Evolutionary conservation across 495 filamentous ascomycete species (phyloP).

Genomic region (Aspergillus affinis): DNA sequence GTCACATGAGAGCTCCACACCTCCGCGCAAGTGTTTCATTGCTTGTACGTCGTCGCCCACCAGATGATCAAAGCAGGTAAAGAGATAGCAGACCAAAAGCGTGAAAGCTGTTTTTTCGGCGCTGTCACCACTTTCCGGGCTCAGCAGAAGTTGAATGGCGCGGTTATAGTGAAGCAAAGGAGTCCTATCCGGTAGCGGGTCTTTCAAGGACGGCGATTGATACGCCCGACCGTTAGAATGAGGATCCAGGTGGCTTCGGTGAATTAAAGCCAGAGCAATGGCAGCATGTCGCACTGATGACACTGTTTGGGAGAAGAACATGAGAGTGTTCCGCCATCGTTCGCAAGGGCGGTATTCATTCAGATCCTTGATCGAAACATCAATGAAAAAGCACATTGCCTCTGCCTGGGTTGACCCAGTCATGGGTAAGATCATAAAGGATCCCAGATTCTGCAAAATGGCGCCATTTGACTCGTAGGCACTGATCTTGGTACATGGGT

Average conservation of each 20-base stretch:
- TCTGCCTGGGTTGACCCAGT: slow-evolving; percentile 21
- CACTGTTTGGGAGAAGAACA: slow-evolving; percentile 34
- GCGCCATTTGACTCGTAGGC: too few relatives aligned
- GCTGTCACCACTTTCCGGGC: slow-evolving; percentile 6
- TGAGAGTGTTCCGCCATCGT: slow-evolving; percentile 30
- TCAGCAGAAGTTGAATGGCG: slow-evolving; percentile 12
- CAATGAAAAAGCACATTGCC: slow-evolving; percentile 30
- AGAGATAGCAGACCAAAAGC: slow-evolving; percentile 13
- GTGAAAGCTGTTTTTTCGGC: slow-evolving; percentile 9
- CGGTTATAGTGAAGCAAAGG: slow-evolving; percentile 14
- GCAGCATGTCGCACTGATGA: slow-evolving; percentile 32
- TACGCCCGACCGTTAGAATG: slow-evolving; percentile 4
- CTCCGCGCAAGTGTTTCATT: slow-evolving; percentile 12
- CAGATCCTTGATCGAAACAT: slow-evolving; percentile 30
- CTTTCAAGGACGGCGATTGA: slow-evolving; percentile 10
- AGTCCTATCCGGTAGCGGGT: slow-evolving; percentile 7
- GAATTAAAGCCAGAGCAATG: slow-evolving; percentile 27
- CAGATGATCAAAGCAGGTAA: slow-evolving; percentile 15
- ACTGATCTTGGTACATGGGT: too few relatives aligned
- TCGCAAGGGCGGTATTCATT: slow-evolving; percentile 29
- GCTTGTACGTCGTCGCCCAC: slow-evolving; percentile 12
- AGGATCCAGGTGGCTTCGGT: slow-evolving; percentile 20
- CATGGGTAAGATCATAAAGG: slow-evolving; percentile 12
- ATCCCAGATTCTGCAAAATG: slow-evolving; percentile 8
- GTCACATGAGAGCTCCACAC: slow-evolving; percentile 11